Base-by-base conservation (phyloP, 2,329 filamentous ascomycete genomes). In the Fusarium decemcellulare region DNA sequence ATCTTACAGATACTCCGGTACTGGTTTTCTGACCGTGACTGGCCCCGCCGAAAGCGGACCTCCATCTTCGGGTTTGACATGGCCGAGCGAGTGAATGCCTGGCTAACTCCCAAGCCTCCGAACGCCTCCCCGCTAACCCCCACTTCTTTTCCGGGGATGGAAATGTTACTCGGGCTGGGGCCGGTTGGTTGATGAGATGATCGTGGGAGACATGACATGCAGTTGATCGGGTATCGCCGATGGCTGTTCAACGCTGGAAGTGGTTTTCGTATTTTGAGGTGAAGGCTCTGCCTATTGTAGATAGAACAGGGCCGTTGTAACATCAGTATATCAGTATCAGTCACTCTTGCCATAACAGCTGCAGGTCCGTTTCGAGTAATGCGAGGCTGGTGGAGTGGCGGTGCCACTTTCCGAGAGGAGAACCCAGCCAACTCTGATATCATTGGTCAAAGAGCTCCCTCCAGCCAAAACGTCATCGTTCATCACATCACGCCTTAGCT, bases 401-500 rank as follows among this genome's bases (percentile, higher is more conserved):
- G 48, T 63, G 52, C 53, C 51, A 43, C 39, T 48, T 50, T 34
- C 27, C 10, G 7, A 8, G 36, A 40, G 16, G 23, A 53, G 40
- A 23, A 40, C n/a, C 23, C 39, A 27, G 39, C 16, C n/a, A 27
- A 16, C 43, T 43, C 18, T 44, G 27, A 54, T 10, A 2, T 62
- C 60, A 74, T 74, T 73, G 67, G 59, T 23, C 65, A 61, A 65
- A 59, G n/a, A 47, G 16, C 42, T 48, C n/a, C 54, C n/a, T 55
- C 60, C 5, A 18, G 18, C 18, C 42, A 36, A 55, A 72, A 72
- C 73, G 73, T 75, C 73, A 75, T 74, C 60, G 59, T 37, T 67
- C 60, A 67, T 72, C 47, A 42, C 63, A 70, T 75, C 65, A 72
- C 72, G 68, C 51, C 60, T 72, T 73, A n/a, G 14, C 42, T 34